A percentile compares a stretch with the other conserved stretches of the same genome.
phyloP scores from a whole-genome alignment of 2,329 filamentous ascomycete genomes.

The Aspergillus hortae region DNA sequence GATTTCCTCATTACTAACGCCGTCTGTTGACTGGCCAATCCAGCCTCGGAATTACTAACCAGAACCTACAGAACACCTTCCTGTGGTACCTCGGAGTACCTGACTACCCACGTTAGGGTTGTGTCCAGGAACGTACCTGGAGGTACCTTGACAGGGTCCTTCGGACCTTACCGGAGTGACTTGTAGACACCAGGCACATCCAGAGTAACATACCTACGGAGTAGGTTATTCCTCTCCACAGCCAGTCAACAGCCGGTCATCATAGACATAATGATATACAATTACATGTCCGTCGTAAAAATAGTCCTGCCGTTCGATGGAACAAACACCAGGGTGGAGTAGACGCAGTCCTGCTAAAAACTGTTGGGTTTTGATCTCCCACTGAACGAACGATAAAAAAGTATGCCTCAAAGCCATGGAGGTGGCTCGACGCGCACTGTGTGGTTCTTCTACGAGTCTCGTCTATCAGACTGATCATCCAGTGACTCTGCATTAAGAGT shows the following conservation, averaged over 20 bases:
- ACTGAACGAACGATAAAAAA: constrained; percentile 44
- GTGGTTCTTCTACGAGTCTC: constrained; percentile 21
- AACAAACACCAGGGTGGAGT: constrained; percentile 47
- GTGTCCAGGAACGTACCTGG: too few relatives aligned
- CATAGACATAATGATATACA: not conserved
- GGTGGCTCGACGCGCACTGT: constrained; percentile 36
- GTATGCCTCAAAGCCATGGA: constrained; percentile 38
- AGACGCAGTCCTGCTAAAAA: constrained; percentile 50
- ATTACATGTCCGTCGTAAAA: constrained; percentile 43
- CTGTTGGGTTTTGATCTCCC: constrained; percentile 47
- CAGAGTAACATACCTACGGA: too few relatives aligned
- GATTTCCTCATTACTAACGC: too few relatives aligned
- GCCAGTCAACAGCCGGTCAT: not conserved
- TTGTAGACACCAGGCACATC: too few relatives aligned
- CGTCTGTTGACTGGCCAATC: too few relatives aligned
- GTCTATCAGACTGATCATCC: not conserved
- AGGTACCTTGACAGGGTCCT: too few relatives aligned
- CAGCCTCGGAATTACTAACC: too few relatives aligned
- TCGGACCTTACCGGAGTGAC: too few relatives aligned
- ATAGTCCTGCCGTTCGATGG: constrained; percentile 43
- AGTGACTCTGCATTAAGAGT: not conserved
- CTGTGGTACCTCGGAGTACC: too few relatives aligned
- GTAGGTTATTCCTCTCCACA: too few relatives aligned
- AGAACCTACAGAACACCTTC: too few relatives aligned
- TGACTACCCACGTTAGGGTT: too few relatives aligned